Base-by-base conservation (phyloP, 1,284 basidiomycete genomes). In the Heterobasidion occidentale region DNA sequence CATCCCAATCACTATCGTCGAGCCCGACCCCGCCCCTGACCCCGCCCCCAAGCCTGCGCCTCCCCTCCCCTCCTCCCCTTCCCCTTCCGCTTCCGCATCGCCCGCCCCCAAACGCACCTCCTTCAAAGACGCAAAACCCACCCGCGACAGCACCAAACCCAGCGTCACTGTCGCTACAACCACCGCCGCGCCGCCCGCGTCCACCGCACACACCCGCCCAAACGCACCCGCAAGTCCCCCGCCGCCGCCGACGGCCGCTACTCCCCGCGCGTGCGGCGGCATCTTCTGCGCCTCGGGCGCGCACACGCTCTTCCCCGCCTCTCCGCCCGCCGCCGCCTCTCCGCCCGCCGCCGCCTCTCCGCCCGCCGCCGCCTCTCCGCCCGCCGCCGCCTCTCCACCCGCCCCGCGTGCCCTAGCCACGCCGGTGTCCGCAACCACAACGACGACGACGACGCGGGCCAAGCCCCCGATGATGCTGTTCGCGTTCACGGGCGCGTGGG, bases 1-100 rank as follows among this genome's bases (percentile, higher is more conserved):
- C 19, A 75, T 90, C 9, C 88, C 88, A 1, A 90, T 90, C 52
- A 75, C 75, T 34, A 83, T 90, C 36, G 68, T 89, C 1, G 84
- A 88, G 61, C 63, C n/a, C 15, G 20, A 27, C 20, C 12, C 61
- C 3, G 11, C 55, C 11, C 46, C 59, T 7, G 19, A 65, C 19
- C 57, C 55, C 48, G 54, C 61, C 52, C 54, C 60, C 54, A 51
- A 60, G 11, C 57, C 61, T 20, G n/a, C 60, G 20, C 20, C 20
- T 27, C 20, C 20, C 20, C 20, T 27, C 20, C 20, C 20, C 20
- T 27, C 20, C 20, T 27, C 20, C 20, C 20, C 20, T 3, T 27
- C 3, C 20, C 20, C 20, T 27, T 27, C 20, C 20, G 20, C 20
- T 27, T 27, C 20, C 3, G 20, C 20, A 27, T 27, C 20, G 20